phyloP scores from a whole-genome alignment of 176 grass and related monocot species.

The Themeda triandra region DNA sequence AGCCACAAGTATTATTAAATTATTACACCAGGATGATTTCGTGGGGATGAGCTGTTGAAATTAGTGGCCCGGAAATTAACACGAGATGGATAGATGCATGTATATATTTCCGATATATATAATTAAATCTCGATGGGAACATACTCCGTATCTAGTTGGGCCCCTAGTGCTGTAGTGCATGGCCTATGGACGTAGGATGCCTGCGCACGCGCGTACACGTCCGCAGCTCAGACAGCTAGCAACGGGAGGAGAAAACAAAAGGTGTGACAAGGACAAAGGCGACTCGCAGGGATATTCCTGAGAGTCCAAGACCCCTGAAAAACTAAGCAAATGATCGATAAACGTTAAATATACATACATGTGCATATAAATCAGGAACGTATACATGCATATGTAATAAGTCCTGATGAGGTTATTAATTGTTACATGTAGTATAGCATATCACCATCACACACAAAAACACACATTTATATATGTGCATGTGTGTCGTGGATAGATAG shows the following conservation, averaged over 20 bases:
- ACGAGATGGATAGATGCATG: background rate
- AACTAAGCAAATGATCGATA: background rate
- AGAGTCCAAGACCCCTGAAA: background rate
- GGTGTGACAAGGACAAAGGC: conserved; percentile 25
- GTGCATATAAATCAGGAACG: background rate
- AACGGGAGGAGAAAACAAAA: background rate
- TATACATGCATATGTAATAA: background rate
- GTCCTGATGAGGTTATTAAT: background rate
- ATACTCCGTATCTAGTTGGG: background rate
- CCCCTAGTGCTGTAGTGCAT: background rate
- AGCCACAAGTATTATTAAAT: background rate
- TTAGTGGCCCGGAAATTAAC: background rate
- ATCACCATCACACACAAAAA: background rate
- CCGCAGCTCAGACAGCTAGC: conserved; percentile 27
- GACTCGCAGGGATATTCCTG: conserved; percentile 15
- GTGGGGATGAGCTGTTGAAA: background rate
- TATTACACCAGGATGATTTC: background rate
- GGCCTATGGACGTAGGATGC: background rate
- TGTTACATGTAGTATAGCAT: background rate
- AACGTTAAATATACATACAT: background rate
- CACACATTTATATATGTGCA: background rate
- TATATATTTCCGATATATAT: background rate
- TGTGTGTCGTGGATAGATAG: background rate
- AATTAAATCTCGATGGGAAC: background rate
- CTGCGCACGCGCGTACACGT: conserved; percentile 12